These are phyloP conservation scores for Quercus agrifolia DNA, from an alignment of 306 rosid genomes.

Conservation along the genomic window DNA sequence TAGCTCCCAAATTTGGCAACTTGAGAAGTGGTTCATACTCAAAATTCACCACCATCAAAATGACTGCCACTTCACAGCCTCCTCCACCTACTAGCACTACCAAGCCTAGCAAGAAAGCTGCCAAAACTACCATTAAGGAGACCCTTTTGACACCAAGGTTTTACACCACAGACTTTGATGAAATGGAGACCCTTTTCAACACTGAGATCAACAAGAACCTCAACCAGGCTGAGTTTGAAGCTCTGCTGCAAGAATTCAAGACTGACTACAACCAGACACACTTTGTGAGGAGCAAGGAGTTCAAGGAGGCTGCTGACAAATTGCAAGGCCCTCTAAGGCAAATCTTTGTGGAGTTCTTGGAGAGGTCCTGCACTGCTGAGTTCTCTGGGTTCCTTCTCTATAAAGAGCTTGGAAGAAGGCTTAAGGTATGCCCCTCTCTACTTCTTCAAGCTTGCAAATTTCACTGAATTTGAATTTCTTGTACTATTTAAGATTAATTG, in stretches of 20 bases:
- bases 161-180: conserved; percentile 95
- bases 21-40: conserved; percentile 36
- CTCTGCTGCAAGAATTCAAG: conserved; percentile 94
- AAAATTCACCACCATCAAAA: conserved; percentile 43
- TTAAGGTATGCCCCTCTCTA: conserved; percentile 48
- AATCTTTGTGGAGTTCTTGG: conserved; percentile 95
- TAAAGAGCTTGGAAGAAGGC: conserved; percentile 97
- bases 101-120: conserved; percentile 49
- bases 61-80: conserved; percentile 46
- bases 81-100: conserved; percentile 32
- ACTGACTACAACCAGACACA: conserved; percentile 98
- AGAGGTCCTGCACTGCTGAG: conserved; percentile 98
- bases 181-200: conserved; percentile 98
- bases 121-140: conserved; percentile 63
- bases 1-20: conserved; percentile 36
- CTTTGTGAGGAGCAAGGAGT: conserved; percentile 94
- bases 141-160: conserved; percentile 92
- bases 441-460: not conserved
- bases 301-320: conserved; percentile 96
- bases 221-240: conserved; percentile 78
- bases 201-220: conserved; percentile 88
- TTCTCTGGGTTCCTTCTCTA: conserved; percentile 98
- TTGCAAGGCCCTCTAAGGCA: conserved; percentile 78
- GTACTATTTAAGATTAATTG: not conserved
- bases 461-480: not conserved